Evolutionary conservation across 306 rosid genomes (phyloP), one percentile per base, ranked within the genome.

Genomic region (Echinosophora koreensis): DNA sequence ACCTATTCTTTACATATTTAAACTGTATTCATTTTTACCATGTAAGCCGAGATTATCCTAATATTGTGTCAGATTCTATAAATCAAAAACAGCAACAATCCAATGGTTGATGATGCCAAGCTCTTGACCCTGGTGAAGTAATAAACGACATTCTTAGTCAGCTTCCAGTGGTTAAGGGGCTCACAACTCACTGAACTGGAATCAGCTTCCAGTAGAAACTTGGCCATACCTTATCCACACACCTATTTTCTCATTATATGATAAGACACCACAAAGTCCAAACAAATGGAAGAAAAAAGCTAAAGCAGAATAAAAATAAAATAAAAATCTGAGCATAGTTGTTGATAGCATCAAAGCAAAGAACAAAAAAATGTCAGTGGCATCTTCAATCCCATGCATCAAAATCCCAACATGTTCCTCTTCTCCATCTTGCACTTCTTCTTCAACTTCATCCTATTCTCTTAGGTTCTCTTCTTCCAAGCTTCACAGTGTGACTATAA

Each of bases 181-280:
- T 38, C n/a, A 28, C 67, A 67, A 56, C 27, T 46, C 50, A 27
- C 79, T 3, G 4, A 71, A 57, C 50, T 18, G 37, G 69, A 73
- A 39, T 69, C 85, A 49, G 52, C 3, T 78, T 62, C 34, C 6
- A 18, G 70, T 35, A 50, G 88, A 83, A 74, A 87, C 90, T 85
- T 93, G 92, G 92, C 90, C 59, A 15, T 66, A 62, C 84, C 86
- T 77, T 86, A 79, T 86, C 96, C 97, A 92, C 96, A 86, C 58
- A 85, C 30, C 2, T 68, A 60, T 56, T 75, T 11, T 67, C 41
- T 72, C 73, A 84, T 80, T 76, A 64, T 76, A 64, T 42, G 88
- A 87, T 85, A 80, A 83, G 86, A 74, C 88, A 59, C 65, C 88
- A 79, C 62, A 67, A 56, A 67, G 9, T 77, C 77, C 81, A 73